These are phyloP conservation scores for Calycina marina DNA, from an alignment of 2,329 filamentous ascomycete species.

Conservation along the genomic window DNA sequence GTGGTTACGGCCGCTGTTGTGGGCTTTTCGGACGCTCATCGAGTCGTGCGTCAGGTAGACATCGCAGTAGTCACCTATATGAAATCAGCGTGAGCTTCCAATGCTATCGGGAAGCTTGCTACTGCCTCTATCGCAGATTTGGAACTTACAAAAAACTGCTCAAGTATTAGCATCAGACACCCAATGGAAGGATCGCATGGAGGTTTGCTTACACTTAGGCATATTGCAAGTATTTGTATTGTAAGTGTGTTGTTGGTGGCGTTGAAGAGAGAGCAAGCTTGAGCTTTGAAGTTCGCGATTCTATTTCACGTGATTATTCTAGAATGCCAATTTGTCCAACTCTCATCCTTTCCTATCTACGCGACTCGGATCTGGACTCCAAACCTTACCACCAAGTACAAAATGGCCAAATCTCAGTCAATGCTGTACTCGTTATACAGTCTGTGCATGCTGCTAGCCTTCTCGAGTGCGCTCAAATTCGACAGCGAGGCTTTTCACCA, in stretches of 20 bases:
- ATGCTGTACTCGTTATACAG: slow-evolving; percentile 44
- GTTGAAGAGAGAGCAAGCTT: too few species aligned
- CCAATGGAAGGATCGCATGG: slow-evolving; percentile 4
- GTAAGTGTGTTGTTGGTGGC: slow-evolving; percentile 1
- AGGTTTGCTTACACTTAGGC: slow-evolving; percentile 77
- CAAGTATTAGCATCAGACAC: slow-evolving; percentile 24
- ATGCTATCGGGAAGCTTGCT: slow-evolving; percentile 1
- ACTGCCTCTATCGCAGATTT: slow-evolving; percentile 3
- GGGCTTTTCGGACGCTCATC: slow-evolving; percentile 98
- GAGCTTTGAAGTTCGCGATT: too few species aligned
- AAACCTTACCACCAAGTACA: slow-evolving; percentile 9
- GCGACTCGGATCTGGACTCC: slow-evolving; percentile 7
- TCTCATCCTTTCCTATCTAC: slow-evolving; percentile 2
- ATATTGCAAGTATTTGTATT: slow-evolving; percentile 36
- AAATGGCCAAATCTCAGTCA: slow-evolving; percentile 35
- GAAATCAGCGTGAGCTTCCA: slow-evolving; percentile 8
- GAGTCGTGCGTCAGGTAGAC: slow-evolving; percentile 99
- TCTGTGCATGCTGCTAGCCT: slow-evolving; percentile 38
- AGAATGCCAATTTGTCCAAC: too few species aligned
- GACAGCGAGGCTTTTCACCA: slow-evolving; percentile 61
- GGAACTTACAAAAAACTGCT: slow-evolving; percentile 54
- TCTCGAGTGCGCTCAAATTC: slow-evolving; percentile 70
- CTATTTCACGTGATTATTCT: too few species aligned
- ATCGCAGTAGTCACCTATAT: slow-evolving; percentile 86
- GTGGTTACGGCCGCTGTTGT: slow-evolving; percentile 94